These are phyloP conservation scores for Conidiobolus coronatus DNA, from an alignment of 371 early-diverging fungal genomes.

Conservation along the genomic window DNA sequence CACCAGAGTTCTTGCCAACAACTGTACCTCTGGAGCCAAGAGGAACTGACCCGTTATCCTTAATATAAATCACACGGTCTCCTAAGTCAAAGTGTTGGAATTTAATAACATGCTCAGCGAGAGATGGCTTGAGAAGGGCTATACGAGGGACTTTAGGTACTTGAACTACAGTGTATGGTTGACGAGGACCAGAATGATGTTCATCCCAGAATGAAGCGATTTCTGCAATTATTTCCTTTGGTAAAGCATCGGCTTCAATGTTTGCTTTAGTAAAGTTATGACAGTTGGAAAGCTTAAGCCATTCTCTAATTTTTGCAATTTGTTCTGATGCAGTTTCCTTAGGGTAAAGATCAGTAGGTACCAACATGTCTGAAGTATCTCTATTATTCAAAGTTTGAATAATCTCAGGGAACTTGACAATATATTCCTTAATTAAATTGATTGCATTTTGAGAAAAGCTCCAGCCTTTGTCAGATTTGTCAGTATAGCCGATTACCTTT, in stretches of 20 bases:
- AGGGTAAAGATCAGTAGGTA: conserved; percentile 25
- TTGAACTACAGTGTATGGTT: background rate
- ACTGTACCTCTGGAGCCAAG: conserved; percentile 63
- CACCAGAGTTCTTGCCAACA: conserved; percentile 43
- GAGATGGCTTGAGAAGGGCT: conserved; percentile 49
- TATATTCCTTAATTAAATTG: conserved; percentile 41
- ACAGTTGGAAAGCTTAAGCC: conserved; percentile 36
- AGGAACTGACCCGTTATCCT: conserved; percentile 55
- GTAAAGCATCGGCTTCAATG: conserved; percentile 36
- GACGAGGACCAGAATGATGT: conserved; percentile 11
- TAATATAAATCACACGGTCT: conserved; percentile 61
- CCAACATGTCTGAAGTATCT: conserved; percentile 18
- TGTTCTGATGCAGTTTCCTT: conserved; percentile 13
- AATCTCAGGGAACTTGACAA: conserved; percentile 43
- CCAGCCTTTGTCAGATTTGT: conserved; percentile 57
- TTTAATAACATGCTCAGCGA: conserved; percentile 39
- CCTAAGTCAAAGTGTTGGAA: conserved; percentile 65
- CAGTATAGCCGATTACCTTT: conserved; percentile 69
- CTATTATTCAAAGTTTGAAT: conserved; percentile 27
- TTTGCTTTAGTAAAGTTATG: conserved; percentile 38
- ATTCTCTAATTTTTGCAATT: conserved; percentile 29
- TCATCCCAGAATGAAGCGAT: background rate
- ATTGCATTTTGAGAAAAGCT: conserved; percentile 60
- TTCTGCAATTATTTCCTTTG: conserved; percentile 8
- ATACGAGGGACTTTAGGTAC: conserved; percentile 5